Base-by-base conservation (phyloP, 208 protist genomes). In the Perkinsela sp. region DNA sequence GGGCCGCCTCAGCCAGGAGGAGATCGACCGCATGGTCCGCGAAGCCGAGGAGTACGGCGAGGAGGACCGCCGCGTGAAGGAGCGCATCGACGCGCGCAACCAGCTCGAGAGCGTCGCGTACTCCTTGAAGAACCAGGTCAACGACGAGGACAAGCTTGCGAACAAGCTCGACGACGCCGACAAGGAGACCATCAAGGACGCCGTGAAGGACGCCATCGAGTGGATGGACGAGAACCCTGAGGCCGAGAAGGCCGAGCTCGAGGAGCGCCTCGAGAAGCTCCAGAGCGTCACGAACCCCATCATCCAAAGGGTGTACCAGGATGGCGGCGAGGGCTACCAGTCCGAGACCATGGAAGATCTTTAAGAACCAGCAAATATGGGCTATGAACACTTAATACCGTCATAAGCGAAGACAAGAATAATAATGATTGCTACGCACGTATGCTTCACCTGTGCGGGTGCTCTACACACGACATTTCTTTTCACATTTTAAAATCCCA, bases 181-280 rank as follows among this genome's bases (percentile, higher is more conserved):
- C 71, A 88, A 88, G 77, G 82, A 78, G 68, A 76, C 83, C 31
- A 78, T 94, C 77, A 78, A 91, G 67, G 74, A 79, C 30, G 85
- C 83, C 28, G 81, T 92, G 40, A 81, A 93, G 69, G 88, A 90
- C 67, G 77, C 89, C 30, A 86, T 97, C 70, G 76, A 88, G 28
- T 98, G 93, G 79, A 78, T 98, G 29, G 89, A 98, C 48, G 77
- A 85, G 74, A 95, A 97, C 79, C 90, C 86, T 30, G 85, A 81
- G 67, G 93, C 91, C 0, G 81, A 90, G 29, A 91, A 91, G 75
- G 89, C 95, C 69, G 93, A 96, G 74, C 94, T 85, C 77, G 88
- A 96, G 22, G 73, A 74, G 31, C 74, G 84, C 28, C 81, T 79
- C 48, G 91, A 96, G 78, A 80, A 90, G 71, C 74, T 96, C 67